A percentile compares a stretch with the other conserved stretches of the same genome.
Conservation (phyloP, 2,329 filamentous ascomycete species). For the Fusarium sp. region DNA sequence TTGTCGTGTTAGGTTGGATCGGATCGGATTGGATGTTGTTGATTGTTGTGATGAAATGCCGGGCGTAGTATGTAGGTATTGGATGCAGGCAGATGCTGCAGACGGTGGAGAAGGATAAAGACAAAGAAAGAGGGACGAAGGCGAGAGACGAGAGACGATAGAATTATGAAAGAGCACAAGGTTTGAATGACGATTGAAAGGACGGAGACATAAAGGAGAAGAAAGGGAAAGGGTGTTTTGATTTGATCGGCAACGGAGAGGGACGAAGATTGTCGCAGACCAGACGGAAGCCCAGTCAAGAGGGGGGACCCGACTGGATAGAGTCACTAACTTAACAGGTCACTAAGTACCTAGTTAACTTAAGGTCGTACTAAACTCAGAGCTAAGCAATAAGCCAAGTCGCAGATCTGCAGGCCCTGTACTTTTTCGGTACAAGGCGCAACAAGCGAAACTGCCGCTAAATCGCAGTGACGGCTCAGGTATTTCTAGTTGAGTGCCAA, state of each 20-base stretch:
- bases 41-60: constrained; percentile 5
- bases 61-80: not conserved
- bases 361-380: not conserved
- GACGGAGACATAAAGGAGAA: not conserved
- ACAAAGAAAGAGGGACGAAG: not conserved
- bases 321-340: not conserved
- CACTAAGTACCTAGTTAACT: not conserved
- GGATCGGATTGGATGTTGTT: constrained; percentile 20
- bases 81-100: not conserved
- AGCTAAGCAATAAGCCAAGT: constrained; percentile 44
- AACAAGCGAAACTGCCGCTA: not conserved
- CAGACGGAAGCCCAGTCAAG: not conserved
- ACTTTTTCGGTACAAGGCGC: constrained; percentile 18
- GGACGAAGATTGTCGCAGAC: constrained; percentile 31
- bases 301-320: not conserved
- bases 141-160: not conserved
- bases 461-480: constrained; percentile 1
- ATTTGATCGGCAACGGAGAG: constrained; percentile 33
- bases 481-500: constrained; percentile 14
- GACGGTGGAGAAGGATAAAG: not conserved
- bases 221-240: constrained; percentile 21
- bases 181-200: constrained; percentile 12
- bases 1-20: not conserved
- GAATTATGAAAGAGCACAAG: constrained; percentile 12
- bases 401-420: constrained; percentile 37